Base-by-base conservation (phyloP, 2,329 filamentous ascomycete species). In the Amauroascus niger region DNA sequence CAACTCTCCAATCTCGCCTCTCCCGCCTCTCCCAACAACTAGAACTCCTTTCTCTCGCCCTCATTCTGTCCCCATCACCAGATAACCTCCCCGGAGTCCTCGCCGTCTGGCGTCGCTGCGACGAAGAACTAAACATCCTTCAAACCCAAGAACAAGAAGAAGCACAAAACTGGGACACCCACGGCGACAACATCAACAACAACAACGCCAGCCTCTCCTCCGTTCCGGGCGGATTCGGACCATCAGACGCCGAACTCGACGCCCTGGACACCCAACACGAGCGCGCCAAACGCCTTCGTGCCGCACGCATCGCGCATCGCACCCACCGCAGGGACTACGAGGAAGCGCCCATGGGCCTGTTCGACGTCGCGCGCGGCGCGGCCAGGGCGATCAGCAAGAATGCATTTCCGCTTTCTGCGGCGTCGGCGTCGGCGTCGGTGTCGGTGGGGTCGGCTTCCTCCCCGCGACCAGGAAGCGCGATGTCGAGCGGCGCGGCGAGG, bases 41-140 rank as follows among this genome's bases (percentile, higher is more conserved):
- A 73, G 81, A 84, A 62, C 74, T 84, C 3, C 76, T 84, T 16
- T 81, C 79, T 5, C 75, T 82, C 49, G 76, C 81, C 1, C 71
- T 84, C 3, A 69, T 80, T n/a, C 74, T 84, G 8, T 77, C 79
- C 1, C 81, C 81, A 0, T 70, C 74, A 0, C 70, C 75, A 1
- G 76, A 73, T 37, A 68, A 77, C 2, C 71, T 84, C 0, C 76
- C 80, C 9, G 80, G 83, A 60, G 79, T 84, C 24, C 71, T 84
- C 0, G 74, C 71, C 6, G 79, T 79, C 20, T 84, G 81, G 81
- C 79, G 80, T 49, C 73, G 79, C 43, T 81, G 78, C 63, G 81
- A 84, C 64, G 77, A 80, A 57, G 80, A 84, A 61, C 73, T 80
- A 65, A 74, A 69, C 11, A 67, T 70, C 1, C 70, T 83, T 9